Percentiles rank a stretch among this genome's conserved stretches.
Evolutionary conservation across 345 rosid genomes (phyloP).

Genomic region (Boechera divaricarpa): DNA sequence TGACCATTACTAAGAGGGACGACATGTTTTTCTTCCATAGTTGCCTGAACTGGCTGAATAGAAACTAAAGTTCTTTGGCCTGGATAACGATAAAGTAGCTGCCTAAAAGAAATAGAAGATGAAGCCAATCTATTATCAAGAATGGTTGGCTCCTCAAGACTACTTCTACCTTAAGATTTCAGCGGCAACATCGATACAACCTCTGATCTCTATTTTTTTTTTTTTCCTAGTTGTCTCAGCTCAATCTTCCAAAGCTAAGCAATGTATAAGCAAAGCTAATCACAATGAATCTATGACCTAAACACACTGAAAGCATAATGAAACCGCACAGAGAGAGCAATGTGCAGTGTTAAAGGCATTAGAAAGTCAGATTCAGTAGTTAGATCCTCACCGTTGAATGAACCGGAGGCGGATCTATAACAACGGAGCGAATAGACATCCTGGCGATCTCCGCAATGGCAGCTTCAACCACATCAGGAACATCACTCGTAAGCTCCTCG

Average conservation of each 20-base stretch:
- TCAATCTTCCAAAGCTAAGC: not conserved
- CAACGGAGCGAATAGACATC: slow-evolving; percentile 71
- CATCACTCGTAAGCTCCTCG: slow-evolving; percentile 75
- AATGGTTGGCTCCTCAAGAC: slow-evolving; percentile 6
- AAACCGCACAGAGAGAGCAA: not conserved
- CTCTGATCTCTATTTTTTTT: not conserved
- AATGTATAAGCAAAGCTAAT: not conserved
- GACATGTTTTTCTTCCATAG: not conserved
- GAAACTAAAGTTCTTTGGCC: slow-evolving; percentile 6
- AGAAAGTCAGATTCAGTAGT: not conserved
- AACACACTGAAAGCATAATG: not conserved
- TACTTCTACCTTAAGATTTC: not conserved
- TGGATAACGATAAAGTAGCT: not conserved
- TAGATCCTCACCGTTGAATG: slow-evolving; percentile 60
- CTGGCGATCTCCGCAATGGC: slow-evolving; percentile 74
- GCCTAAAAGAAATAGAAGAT: not conserved
- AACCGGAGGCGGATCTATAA: slow-evolving; percentile 66
- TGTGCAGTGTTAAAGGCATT: not conserved
- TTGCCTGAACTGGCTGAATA: not conserved
- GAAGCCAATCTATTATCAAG: not conserved
- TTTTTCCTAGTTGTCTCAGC: not conserved
- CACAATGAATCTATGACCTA: slow-evolving; percentile 3
- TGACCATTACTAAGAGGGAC: not conserved
- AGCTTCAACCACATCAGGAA: slow-evolving; percentile 61
- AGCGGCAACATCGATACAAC: not conserved